phyloP scores from a whole-genome alignment of 352 stramenopile species.

The Peronospora farinosa region DNA sequence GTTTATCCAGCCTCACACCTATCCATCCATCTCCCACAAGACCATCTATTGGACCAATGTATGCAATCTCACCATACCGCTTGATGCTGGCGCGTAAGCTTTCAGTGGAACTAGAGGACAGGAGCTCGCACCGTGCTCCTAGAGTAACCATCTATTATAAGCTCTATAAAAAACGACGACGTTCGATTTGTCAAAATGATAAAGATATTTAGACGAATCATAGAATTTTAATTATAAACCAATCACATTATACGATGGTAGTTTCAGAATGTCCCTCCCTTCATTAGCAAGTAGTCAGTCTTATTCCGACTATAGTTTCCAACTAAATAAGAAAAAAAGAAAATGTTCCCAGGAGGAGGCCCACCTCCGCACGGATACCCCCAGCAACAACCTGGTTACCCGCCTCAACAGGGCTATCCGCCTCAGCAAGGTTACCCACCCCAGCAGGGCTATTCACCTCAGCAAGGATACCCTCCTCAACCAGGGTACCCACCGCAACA shows the following conservation, averaged over 20 bases:
- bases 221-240: not conserved
- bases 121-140: constrained; percentile 51
- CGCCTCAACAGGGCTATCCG: not conserved
- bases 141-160: constrained; percentile 12
- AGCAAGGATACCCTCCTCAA: constrained; percentile 34
- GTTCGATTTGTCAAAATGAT: not conserved
- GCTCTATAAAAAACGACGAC: not conserved
- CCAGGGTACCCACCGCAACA: constrained; percentile 20
- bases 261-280: not conserved
- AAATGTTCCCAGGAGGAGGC: constrained; percentile 26
- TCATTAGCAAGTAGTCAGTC: too few relatives aligned
- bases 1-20: constrained; percentile 65
- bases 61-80: constrained; percentile 61
- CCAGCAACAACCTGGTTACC: not conserved
- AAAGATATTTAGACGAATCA: constrained; percentile 6
- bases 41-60: constrained; percentile 45
- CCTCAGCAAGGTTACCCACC: not conserved
- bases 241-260: not conserved
- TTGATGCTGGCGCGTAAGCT: constrained; percentile 55
- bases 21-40: constrained; percentile 61
- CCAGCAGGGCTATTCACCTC: constrained; percentile 1
- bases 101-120: constrained; percentile 27
- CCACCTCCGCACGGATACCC: too few relatives aligned
- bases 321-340: too few relatives aligned
- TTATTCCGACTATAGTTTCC: constrained; percentile 1